These are phyloP conservation scores for Pseudotsuga menziesii DNA, from an alignment of 75 land plant species.

Conservation along the genomic window DNA sequence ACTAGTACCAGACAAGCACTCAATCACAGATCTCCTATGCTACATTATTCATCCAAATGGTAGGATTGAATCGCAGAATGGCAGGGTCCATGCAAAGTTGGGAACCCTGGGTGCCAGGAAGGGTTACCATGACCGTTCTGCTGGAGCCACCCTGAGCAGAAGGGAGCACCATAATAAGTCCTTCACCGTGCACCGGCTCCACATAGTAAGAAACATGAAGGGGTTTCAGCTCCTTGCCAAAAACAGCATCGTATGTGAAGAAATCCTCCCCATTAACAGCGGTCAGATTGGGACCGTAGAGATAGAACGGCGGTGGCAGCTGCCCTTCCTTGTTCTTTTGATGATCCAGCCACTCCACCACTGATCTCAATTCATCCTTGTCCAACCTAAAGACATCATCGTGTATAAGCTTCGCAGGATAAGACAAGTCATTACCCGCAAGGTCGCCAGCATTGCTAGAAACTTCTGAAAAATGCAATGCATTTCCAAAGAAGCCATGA, in stretches of 20 bases:
- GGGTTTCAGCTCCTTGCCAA: slow-evolving; percentile 24
- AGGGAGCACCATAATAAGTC: slow-evolving; percentile 55
- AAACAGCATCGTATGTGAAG: slow-evolving; percentile 11
- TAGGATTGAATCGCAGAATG: slow-evolving; percentile 6
- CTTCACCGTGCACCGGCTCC: slow-evolving; percentile 53
- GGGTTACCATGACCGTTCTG: slow-evolving; percentile 37
- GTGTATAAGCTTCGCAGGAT: slow-evolving; percentile 19
- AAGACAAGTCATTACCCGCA: neutral
- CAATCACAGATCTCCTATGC: no score
- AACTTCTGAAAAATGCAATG: slow-evolving; percentile 35
- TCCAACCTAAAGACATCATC: slow-evolving; percentile 15
- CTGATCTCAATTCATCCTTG: slow-evolving; percentile 43
- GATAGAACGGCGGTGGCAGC: slow-evolving; percentile 20
- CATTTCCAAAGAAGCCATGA: slow-evolving; percentile 52
- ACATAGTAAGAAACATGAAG: slow-evolving; percentile 38
- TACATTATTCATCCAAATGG: slow-evolving; percentile 12
- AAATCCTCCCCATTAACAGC: slow-evolving; percentile 38
- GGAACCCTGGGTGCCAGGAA: slow-evolving; percentile 12
- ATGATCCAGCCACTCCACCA: slow-evolving; percentile 30
- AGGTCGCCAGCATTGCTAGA: neutral
- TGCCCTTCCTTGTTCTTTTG: slow-evolving; percentile 24
- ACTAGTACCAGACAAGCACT: no score
- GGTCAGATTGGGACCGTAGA: slow-evolving; percentile 56
- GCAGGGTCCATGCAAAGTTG: slow-evolving; percentile 6
- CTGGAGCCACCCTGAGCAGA: slow-evolving; percentile 46